A percentile compares a stretch with the other conserved stretches of the same genome.
phyloP scores from a whole-genome alignment of 163 green algal genomes.

The Scenedesmus sp. region DNA sequence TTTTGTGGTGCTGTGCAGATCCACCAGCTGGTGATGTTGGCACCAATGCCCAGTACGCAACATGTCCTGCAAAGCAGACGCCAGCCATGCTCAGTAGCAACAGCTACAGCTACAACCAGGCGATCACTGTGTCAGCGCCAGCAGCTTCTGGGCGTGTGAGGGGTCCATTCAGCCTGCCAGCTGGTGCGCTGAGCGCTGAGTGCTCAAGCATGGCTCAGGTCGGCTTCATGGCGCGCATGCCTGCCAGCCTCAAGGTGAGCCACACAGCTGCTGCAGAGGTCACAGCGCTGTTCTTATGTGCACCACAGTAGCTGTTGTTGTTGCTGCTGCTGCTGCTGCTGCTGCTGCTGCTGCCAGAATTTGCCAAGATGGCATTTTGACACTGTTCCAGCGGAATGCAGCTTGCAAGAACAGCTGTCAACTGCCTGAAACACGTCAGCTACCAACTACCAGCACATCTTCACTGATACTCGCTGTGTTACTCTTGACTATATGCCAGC shows the following conservation, averaged over 20 bases:
- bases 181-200: conserved; percentile 52
- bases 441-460: too few relatives aligned
- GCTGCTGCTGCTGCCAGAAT: too few relatives aligned
- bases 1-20: conserved; percentile 51
- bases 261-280: too few relatives aligned
- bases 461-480: too few relatives aligned
- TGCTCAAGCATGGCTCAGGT: conserved; percentile 56
- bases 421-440: neutral
- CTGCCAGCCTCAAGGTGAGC: conserved; percentile 41
- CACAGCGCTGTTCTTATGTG: neutral
- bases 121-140: neutral
- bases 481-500: too few relatives aligned
- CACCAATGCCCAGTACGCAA: conserved; percentile 54
- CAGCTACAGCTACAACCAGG: conserved; percentile 31
- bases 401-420: neutral
- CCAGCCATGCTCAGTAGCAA: neutral
- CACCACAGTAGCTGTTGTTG: neutral
- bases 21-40: conserved; percentile 55
- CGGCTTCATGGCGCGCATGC: conserved; percentile 58
- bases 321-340: neutral
- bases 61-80: conserved; percentile 41
- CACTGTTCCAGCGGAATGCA: too few relatives aligned
- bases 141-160: neutral
- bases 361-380: too few relatives aligned
- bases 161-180: conserved; percentile 57